Evolutionary conservation across 2,329 filamentous ascomycete genomes (phyloP), one percentile per base, ranked within the genome.

Genomic region (Neofusicoccum kwambonambiense): DNA sequence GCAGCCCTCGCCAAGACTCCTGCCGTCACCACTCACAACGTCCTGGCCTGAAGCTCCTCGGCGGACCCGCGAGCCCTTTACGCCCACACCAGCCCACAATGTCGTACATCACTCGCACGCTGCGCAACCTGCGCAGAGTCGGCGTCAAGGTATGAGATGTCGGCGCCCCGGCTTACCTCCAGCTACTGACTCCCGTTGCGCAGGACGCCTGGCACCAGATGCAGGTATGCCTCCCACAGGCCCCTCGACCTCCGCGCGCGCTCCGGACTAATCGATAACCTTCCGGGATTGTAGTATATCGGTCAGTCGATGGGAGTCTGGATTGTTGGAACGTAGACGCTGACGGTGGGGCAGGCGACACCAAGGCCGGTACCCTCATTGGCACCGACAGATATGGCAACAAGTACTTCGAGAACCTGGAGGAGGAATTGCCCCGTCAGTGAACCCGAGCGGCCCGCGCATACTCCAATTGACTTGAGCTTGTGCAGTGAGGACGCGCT

Each of bases 331-430:
- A n/a, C 44, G 11, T 3, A 57, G 27, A 31, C 1, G 67, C 72
- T 79, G 69, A 81, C 70, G 54, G 2, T 50, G 45, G 35, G 66
- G 68, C 76, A 95, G 93, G 94, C 83, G 95, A 99, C 82, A 99
- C 95, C 80, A 99, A 99, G 84, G 89, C 90, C 75, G 96, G 95
- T 74, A 88, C 87, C 49, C 84, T 96, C 70, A 87, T 99, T 70
- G 95, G 90, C 73, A 86, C 82, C 74, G 95, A 99, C 83, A 87
- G 89, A 79, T 96, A 89, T 77, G 96, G 95, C 79, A 99, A 99
- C 88, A 98, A 97, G 83, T 99, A 86, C 86, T 99, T 87, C 78
- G 95, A 99, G 86, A 97, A 99, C 84, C 80, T 87, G 75, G 81
- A 83, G 67, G 93, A 98, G 77, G 95, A 99, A 80, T 85, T 99